Evolutionary conservation across 768 basidiomycete genomes (phyloP).

Genomic region (Pholiota molesta): DNA sequence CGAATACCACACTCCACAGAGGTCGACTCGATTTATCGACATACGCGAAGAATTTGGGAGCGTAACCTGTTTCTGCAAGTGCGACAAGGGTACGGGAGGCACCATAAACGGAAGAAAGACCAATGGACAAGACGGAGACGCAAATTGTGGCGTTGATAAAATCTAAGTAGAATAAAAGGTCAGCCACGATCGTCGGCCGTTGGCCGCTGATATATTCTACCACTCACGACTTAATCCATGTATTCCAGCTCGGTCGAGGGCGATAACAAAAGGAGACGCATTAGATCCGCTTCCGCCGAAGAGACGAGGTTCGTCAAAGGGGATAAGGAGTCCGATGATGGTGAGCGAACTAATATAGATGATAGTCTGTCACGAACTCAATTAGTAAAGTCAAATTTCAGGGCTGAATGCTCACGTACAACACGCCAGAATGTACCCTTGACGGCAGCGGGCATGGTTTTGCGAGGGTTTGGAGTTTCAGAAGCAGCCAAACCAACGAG

Average conservation of each 20-base stretch:
- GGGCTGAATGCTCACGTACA: slow-evolving; percentile 25
- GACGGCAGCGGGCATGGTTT: slow-evolving; percentile 46
- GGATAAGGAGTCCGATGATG: slow-evolving; percentile 44
- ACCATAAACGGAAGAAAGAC: slow-evolving; percentile 48
- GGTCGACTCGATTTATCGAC: slow-evolving; percentile 52
- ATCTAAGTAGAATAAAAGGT: slow-evolving; percentile 23
- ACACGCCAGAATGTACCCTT: slow-evolving; percentile 54
- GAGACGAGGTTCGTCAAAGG: slow-evolving; percentile 38
- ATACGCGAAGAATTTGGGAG: slow-evolving; percentile 45
- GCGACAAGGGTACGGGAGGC: slow-evolving; percentile 49
- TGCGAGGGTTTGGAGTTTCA: slow-evolving; percentile 49
- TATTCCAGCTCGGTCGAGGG: slow-evolving; percentile 41
- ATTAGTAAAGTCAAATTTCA: background rate
- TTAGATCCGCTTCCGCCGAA: slow-evolving; percentile 41
- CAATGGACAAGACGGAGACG: slow-evolving; percentile 48
- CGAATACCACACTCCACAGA: slow-evolving; percentile 40
- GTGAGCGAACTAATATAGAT: slow-evolving; percentile 48
- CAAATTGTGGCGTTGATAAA: slow-evolving; percentile 48
- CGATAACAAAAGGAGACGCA: slow-evolving; percentile 50
- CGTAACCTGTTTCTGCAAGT: slow-evolving; percentile 49
- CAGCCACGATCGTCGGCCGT: background rate
- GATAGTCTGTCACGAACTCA: slow-evolving; percentile 34
- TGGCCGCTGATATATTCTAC: background rate
- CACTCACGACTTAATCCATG: slow-evolving; percentile 43
- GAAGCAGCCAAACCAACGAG: slow-evolving; percentile 48